phyloP scores from a whole-genome alignment of 2,329 filamentous ascomycete genomes.

The Ophiosphaerella herpotricha region DNA sequence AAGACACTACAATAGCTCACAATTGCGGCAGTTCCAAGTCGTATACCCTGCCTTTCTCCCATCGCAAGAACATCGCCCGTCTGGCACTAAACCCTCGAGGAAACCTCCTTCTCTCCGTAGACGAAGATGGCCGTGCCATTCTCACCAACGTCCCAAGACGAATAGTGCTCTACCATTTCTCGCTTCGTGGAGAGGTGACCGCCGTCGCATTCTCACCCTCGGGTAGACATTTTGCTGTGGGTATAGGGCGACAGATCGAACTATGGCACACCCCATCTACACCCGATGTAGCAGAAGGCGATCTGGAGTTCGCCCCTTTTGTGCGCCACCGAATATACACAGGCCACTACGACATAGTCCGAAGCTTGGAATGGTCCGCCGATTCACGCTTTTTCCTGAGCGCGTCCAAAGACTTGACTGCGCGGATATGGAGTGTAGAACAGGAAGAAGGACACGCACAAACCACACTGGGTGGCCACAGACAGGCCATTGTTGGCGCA shows the following conservation, averaged over 20 bases:
- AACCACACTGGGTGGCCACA: slow-evolving; percentile 87
- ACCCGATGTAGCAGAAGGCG: slow-evolving; percentile 79
- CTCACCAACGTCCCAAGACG: slow-evolving; percentile 87
- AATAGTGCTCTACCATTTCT: slow-evolving; percentile 90
- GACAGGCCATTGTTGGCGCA: slow-evolving; percentile 88
- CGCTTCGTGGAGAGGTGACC: slow-evolving; percentile 83
- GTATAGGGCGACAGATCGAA: slow-evolving; percentile 83
- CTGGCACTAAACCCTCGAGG: slow-evolving; percentile 88
- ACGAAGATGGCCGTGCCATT: slow-evolving; percentile 92
- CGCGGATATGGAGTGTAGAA: slow-evolving; percentile 92
- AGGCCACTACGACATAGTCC: slow-evolving; percentile 86
- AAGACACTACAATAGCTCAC: slow-evolving; percentile 3
- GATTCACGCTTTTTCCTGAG: slow-evolving; percentile 96
- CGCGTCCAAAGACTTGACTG: slow-evolving; percentile 88
- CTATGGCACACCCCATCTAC: slow-evolving; percentile 96
- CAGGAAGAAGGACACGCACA: slow-evolving; percentile 85
- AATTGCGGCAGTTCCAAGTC: slow-evolving; percentile 72
- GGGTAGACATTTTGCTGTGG: slow-evolving; percentile 87
- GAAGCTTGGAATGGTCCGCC: slow-evolving; percentile 89
- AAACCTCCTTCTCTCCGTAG: slow-evolving; percentile 89
- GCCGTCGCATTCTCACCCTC: slow-evolving; percentile 89
- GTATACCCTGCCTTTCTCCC: slow-evolving; percentile 83
- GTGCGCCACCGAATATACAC: slow-evolving; percentile 83
- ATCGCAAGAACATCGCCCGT: slow-evolving; percentile 89
- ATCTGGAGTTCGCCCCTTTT: slow-evolving; percentile 94